Base-by-base conservation (phyloP, 345 rosid species). In the Corchorus olitorius region DNA sequence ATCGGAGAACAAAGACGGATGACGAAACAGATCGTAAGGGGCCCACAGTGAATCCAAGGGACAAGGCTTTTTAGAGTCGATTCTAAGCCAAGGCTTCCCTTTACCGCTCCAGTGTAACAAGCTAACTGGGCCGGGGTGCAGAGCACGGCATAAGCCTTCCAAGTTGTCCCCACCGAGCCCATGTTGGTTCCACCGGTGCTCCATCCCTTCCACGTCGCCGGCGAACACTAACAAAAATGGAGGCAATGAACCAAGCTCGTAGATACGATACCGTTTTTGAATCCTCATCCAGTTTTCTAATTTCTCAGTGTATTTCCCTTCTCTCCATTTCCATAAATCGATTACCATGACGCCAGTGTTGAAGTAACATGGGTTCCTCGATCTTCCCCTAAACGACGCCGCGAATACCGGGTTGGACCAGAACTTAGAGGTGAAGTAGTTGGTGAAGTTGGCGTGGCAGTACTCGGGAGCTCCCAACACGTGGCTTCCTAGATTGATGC, bases 311-410 rank as follows among this genome's bases (percentile, higher is more conserved):
- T 81, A 84, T 69, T 72, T 83, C 8, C 93, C 93, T 71, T 88
- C 86, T 61, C 98, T 75, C 97, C 97, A 94, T 74, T 83, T 91
- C 81, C 84, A 48, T 46, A 92, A 52, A 79, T 94, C 91, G 35
- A 91, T 92, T 87, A 94, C 96, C 98, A 94, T 94, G 73, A 94
- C 98, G 6, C 98, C 98, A 15, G 97, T 94, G 84, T 92, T 94
- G 79, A 94, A 94, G 75, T 94, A 94, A 61, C 96, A 94, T 9
- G 93, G 78, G 62, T 13, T 83, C 46, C 90, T 76, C 7, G 55
- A 3, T 46, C 71, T 59, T 48, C 88, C 96, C 45, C 59, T 72
- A 43, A 90, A 83, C 37, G 88, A 71, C 77, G 88, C 81, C 70
- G 87, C 80, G 56, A 80, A 86, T 0, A 34, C 75, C 5, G 86